A percentile compares a stretch with the other conserved stretches of the same genome.
phyloP scores from a whole-genome alignment of 2,329 filamentous ascomycete genomes.

The Talaromyces sp. region DNA sequence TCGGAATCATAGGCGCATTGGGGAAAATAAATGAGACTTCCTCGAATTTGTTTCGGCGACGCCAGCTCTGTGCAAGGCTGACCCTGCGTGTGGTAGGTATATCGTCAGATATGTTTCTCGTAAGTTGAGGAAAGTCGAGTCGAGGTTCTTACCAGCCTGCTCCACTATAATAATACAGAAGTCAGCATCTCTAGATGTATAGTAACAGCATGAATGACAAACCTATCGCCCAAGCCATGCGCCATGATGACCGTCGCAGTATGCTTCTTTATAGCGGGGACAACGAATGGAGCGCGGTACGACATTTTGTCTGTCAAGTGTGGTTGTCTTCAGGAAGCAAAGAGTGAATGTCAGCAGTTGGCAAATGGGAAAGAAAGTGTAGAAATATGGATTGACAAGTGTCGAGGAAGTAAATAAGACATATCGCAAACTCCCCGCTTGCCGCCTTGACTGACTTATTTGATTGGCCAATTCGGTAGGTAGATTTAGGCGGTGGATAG shows the following conservation, averaged over 20 bases:
- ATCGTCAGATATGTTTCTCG: not conserved
- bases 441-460: not conserved
- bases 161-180: slow-evolving; percentile 36
- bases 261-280: slow-evolving; percentile 75
- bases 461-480: slow-evolving; percentile 2
- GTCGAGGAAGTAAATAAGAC: not conserved
- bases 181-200: slow-evolving; percentile 6
- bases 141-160: slow-evolving; percentile 40
- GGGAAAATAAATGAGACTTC: slow-evolving; percentile 94
- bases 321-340: not conserved
- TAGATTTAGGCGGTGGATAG: too few relatives aligned
- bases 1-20: slow-evolving; percentile 79
- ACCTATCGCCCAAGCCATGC: slow-evolving; percentile 90
- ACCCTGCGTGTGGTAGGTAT: slow-evolving; percentile 44
- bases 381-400: too few relatives aligned
- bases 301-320: slow-evolving; percentile 34
- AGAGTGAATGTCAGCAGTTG: too few relatives aligned
- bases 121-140: not conserved
- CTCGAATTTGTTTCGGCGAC: slow-evolving; percentile 69
- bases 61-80: slow-evolving; percentile 80
- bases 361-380: too few relatives aligned
- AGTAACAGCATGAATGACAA: slow-evolving; percentile 18
- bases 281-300: slow-evolving; percentile 56
- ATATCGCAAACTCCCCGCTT: not conserved
- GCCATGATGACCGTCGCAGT: slow-evolving; percentile 93